These are phyloP conservation scores for Akanthomyces uredinophilus DNA, from an alignment of 2,329 filamentous ascomycete genomes.

Conservation along the genomic window DNA sequence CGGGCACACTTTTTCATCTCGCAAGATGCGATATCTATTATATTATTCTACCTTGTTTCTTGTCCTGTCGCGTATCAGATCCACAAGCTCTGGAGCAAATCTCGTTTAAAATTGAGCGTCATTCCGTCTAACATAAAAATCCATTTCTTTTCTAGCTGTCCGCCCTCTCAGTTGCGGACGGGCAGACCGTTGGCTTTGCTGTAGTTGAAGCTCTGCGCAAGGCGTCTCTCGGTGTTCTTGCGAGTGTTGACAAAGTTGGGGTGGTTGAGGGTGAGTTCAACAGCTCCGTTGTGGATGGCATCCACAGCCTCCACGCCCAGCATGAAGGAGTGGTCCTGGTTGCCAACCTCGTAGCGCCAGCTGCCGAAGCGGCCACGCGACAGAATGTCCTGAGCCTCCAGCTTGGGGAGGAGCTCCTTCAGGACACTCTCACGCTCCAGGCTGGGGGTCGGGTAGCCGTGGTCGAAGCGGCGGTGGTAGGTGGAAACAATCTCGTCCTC, in stretches of 20 bases:
- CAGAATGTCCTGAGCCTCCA: constrained; percentile 86
- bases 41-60: not conserved
- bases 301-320: constrained; percentile 90
- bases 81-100: constrained; percentile 1
- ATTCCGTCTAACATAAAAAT: constrained; percentile 20
- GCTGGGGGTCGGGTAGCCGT: constrained; percentile 93
- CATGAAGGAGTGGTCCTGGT: constrained; percentile 98
- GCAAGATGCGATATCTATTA: constrained; percentile 1
- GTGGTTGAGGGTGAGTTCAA: constrained; percentile 92
- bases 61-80: not conserved
- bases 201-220: constrained; percentile 42
- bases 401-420: constrained; percentile 85
- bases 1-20: not conserved
- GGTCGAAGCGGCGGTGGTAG: constrained; percentile 96
- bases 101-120: not conserved
- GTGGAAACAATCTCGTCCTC: constrained; percentile 94
- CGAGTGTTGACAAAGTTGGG: constrained; percentile 89
- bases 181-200: constrained; percentile 36
- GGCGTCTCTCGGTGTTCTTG: constrained; percentile 48
- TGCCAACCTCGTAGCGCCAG: constrained; percentile 96
- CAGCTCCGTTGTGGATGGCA: constrained; percentile 80
- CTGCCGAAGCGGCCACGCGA: constrained; percentile 95
- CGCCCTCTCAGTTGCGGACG: constrained; percentile 24
- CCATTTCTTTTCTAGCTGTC: not conserved
- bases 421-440: constrained; percentile 94